Percentiles rank a stretch among this genome's conserved stretches.
Evolutionary conservation across 345 rosid species (phyloP).

Genomic region (Citrus trifoliata): DNA sequence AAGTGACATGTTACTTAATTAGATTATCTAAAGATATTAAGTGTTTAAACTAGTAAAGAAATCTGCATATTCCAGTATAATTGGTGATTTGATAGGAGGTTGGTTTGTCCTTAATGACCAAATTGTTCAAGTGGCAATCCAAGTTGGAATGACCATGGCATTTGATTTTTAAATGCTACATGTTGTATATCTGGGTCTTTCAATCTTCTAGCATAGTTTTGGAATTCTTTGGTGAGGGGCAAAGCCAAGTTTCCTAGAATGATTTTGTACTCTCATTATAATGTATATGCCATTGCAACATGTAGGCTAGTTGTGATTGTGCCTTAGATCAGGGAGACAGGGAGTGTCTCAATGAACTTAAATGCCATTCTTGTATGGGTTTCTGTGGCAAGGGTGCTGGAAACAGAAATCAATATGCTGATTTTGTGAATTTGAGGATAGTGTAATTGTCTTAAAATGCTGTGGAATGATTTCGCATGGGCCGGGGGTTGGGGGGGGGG

Average conservation of each 20-base stretch:
- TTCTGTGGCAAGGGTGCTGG: background rate
- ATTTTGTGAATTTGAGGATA: background rate
- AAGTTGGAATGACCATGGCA: background rate
- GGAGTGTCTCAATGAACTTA: constrained; percentile 1
- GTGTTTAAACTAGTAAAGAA: background rate
- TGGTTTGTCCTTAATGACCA: background rate
- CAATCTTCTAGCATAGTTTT: background rate
- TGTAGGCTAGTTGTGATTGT: background rate
- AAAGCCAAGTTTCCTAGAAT: background rate
- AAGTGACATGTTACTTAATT: constrained; percentile 32
- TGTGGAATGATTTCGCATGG: background rate
- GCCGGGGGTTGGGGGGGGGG: too few relatives aligned
- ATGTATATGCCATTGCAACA: background rate
- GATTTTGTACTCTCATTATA: background rate
- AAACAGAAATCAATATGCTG: background rate
- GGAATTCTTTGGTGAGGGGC: background rate
- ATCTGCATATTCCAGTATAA: background rate
- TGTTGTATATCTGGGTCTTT: background rate
- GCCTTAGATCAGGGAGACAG: background rate
- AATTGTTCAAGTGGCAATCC: background rate
- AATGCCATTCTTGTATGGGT: background rate
- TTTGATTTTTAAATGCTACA: background rate
- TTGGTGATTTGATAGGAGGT: background rate
- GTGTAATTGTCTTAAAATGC: background rate
- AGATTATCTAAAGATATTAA: background rate